Percentiles rank a stretch among this genome's conserved stretches.
phyloP scores from a whole-genome alignment of 2,329 filamentous ascomycete species.

The Hortaea werneckii region DNA sequence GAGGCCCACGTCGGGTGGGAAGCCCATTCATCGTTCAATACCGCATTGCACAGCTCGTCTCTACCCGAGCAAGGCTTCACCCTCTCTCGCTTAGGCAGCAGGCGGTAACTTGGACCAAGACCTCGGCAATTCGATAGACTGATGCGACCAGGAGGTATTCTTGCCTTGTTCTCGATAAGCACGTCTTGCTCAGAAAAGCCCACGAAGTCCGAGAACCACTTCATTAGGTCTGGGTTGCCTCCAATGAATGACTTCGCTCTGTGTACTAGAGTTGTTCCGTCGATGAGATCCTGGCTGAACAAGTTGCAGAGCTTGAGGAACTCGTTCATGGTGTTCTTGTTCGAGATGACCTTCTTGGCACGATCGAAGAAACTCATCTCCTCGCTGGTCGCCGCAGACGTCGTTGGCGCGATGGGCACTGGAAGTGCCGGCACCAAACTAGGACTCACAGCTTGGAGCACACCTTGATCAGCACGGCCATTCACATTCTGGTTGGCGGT shows the following conservation, averaged over 20 bases:
- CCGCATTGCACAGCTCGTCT: slow-evolving; percentile 85
- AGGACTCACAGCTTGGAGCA: slow-evolving; percentile 56
- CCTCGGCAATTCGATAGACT: slow-evolving; percentile 90
- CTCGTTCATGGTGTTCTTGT: slow-evolving; percentile 85
- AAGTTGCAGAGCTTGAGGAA: slow-evolving; percentile 96
- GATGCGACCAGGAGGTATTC: slow-evolving; percentile 68
- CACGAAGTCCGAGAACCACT: slow-evolving; percentile 78
- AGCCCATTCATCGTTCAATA: slow-evolving; percentile 96
- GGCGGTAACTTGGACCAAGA: slow-evolving; percentile 85
- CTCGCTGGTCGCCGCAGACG: slow-evolving; percentile 65
- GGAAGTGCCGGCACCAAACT: slow-evolving; percentile 82
- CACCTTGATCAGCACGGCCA: slow-evolving; percentile 2
- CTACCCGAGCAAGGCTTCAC: slow-evolving; percentile 87
- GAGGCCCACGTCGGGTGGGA: slow-evolving; percentile 98
- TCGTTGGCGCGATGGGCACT: slow-evolving; percentile 70
- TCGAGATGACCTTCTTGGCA: slow-evolving; percentile 90
- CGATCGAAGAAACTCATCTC: slow-evolving; percentile 92
- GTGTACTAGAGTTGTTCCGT: slow-evolving; percentile 69
- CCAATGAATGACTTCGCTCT: slow-evolving; percentile 81
- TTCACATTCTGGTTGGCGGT: slow-evolving; percentile 41
- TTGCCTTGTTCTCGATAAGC: slow-evolving; percentile 66
- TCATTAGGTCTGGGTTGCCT: slow-evolving; percentile 74
- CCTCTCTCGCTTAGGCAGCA: slow-evolving; percentile 82
- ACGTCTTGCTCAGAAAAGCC: slow-evolving; percentile 67
- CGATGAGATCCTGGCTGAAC: slow-evolving; percentile 86